phyloP scores from a whole-genome alignment of 179 eudicot species.

The Silene vulgaris region DNA sequence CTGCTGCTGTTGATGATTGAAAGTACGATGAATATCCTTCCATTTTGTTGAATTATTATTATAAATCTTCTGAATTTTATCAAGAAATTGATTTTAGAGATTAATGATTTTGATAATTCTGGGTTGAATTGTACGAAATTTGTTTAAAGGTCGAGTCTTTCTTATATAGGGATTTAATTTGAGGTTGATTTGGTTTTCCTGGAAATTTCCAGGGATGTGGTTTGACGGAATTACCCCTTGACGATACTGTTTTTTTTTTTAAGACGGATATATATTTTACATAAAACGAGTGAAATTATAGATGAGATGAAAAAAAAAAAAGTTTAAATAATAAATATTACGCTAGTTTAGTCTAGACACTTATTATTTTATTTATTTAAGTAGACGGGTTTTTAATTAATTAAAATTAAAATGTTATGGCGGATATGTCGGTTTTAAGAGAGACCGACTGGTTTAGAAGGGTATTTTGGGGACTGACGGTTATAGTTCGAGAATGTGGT shows the following conservation, averaged over 20 bases:
- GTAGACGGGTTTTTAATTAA: no score
- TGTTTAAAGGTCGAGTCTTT: not conserved
- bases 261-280: not conserved
- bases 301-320: no score
- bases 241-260: not conserved
- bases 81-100: no score
- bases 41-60: conserved; percentile 29
- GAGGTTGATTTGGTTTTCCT: conserved; percentile 11
- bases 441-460: not conserved
- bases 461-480: not conserved
- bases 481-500: conserved; percentile 2
- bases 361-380: no score
- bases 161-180: not conserved
- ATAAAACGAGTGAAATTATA: not conserved
- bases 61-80: not conserved
- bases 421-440: no score
- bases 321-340: no score
- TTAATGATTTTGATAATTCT: no score
- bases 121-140: not conserved
- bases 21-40: conserved; percentile 61
- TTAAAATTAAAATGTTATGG: no score
- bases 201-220: conserved; percentile 12
- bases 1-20: conserved; percentile 37
- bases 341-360: no score
- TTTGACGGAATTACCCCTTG: conserved; percentile 19